These are phyloP conservation scores for Daldinia concentrica DNA, from an alignment of 495 filamentous ascomycete genomes.

Conservation along the genomic window DNA sequence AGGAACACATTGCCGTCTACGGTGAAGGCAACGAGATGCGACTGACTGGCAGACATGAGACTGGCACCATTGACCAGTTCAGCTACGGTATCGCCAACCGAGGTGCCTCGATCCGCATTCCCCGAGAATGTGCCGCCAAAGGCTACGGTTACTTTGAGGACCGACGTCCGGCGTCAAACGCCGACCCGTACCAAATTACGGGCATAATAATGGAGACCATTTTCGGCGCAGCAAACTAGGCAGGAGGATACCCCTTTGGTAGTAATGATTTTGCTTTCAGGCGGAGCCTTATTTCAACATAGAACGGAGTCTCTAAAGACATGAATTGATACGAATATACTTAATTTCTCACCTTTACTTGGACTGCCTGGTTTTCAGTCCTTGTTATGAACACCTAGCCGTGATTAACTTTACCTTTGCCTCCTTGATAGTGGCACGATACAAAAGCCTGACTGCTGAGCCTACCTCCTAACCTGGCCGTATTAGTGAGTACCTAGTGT, in stretches of 20 bases:
- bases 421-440: not conserved
- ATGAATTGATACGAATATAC: constrained; percentile 34
- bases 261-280: constrained; percentile 35
- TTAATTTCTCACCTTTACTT: not conserved
- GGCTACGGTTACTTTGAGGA: constrained; percentile 99
- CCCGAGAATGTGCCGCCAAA: constrained; percentile 87
- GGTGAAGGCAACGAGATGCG: constrained; percentile 91
- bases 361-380: not conserved
- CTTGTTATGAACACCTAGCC: not conserved
- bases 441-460: not conserved
- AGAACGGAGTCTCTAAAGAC: constrained; percentile 38
- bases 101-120: constrained; percentile 92
- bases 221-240: constrained; percentile 43
- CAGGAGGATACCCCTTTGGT: constrained; percentile 39
- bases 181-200: constrained; percentile 95
- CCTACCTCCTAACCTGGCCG: not conserved
- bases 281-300: constrained; percentile 29
- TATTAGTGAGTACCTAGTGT: no score
- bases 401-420: not conserved
- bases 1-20: constrained; percentile 97
- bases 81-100: constrained; percentile 96
- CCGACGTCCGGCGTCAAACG: constrained; percentile 92
- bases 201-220: constrained; percentile 87
- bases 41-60: constrained; percentile 96
- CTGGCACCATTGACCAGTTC: constrained; percentile 91